A percentile compares a stretch with the other conserved stretches of the same genome.
phyloP scores from a whole-genome alignment of 208 protist species.

The Trypanosoma theileri region DNA sequence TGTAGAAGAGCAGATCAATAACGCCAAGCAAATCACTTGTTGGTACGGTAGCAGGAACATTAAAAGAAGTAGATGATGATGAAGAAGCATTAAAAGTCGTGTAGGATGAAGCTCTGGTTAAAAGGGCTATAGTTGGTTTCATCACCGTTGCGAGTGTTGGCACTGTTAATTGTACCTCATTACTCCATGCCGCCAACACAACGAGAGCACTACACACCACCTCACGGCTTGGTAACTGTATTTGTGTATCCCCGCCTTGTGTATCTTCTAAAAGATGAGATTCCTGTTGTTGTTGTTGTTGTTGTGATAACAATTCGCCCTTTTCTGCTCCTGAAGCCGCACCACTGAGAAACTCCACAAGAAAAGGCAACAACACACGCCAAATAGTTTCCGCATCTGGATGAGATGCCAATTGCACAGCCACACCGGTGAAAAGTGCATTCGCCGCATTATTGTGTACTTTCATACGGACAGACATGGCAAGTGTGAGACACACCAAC shows the following conservation, averaged over 20 bases:
- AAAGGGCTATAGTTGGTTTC: conserved; percentile 52
- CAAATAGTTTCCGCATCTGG: conserved; percentile 63
- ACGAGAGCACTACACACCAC: conserved; percentile 68
- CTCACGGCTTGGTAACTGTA: conserved; percentile 35
- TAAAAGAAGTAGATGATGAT: conserved; percentile 16
- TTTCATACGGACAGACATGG: conserved; percentile 45
- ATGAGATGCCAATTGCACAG: conserved; percentile 54
- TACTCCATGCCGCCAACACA: conserved; percentile 68
- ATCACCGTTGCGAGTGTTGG: conserved; percentile 57
- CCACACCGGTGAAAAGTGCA: conserved; percentile 78
- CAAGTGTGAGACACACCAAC: conserved; percentile 62
- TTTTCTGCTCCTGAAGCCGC: conserved; percentile 16
- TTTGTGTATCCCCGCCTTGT: conserved; percentile 6
- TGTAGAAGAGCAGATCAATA: conserved; percentile 61
- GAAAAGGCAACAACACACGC: conserved; percentile 72
- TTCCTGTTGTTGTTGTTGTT: neutral
- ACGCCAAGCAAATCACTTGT: conserved; percentile 58
- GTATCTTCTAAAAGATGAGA: conserved; percentile 9
- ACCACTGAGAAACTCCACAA: conserved; percentile 67
- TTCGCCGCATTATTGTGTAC: conserved; percentile 73
- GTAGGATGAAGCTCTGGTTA: conserved; percentile 21
- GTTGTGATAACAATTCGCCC: neutral
- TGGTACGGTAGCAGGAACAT: conserved; percentile 29
- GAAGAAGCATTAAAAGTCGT: conserved; percentile 1
- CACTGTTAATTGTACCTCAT: conserved; percentile 62